Evolutionary conservation across 257 asterid species (phyloP), one percentile per base, ranked within the genome.

Genomic region (Nicotiana sylvestris): DNA sequence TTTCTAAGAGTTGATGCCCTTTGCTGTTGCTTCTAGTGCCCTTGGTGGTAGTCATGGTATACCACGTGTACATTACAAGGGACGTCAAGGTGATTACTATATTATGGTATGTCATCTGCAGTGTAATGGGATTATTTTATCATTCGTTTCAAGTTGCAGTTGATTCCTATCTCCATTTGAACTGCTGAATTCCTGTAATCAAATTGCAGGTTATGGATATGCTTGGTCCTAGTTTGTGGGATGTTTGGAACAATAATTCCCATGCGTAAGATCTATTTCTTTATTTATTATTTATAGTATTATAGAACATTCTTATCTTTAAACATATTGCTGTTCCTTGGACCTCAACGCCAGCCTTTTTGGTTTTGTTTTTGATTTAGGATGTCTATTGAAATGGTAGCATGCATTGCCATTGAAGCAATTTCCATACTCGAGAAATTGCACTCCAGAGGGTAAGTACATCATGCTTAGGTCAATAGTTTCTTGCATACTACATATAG

Each of bases 31-130:
- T 10, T 49, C 29, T 60, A 91, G 97, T 72, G 90, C 92, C 72
- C 92, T 93, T 83, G 97, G 95, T 77, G 98, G 97, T 33, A 90
- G 94, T 84, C 97, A 93, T 85, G 98, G 98, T 78, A 87, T 94
- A 81, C 98, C 98, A 0, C 92, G 93, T 17, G 93, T 93, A 27
- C 97, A 94, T 86, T 91, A 82, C 84, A 91, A 91, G 87, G 98
- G 95, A 29, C 91, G 92, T 32, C 92, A 92, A 86, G 83, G 86
- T 81, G 98, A 91, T 83, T 92, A 94, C 86, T 94, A 91, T 61
- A 88, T 93, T 43, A 94, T 94, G 98, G 98, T 93, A 86, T 64
- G 83, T 77, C 32, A 56, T 66, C 57, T 82, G 53, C 67, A 15
- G 62, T 39, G 35, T 15, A 49, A 1, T 74, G 27, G 27, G 29